Base-by-base conservation (phyloP, 768 basidiomycete genomes). In the Lactarius quietus region DNA sequence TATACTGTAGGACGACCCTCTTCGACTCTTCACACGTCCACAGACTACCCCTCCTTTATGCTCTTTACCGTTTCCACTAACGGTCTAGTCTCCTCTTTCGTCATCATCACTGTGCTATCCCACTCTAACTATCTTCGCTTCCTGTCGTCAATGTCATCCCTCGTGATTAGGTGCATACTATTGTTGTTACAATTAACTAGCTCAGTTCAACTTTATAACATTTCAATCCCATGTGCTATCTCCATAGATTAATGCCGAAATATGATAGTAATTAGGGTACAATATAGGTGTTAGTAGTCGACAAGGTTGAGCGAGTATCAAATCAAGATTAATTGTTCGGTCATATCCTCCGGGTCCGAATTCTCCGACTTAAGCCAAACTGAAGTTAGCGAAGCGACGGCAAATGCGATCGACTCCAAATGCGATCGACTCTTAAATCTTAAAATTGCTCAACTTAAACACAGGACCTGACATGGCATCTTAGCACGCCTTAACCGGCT, bases 161-260 rank as follows among this genome's bases (percentile, higher is more conserved):
- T 36, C 52, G 57, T 54, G 48, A 38, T 65, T 61, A 57, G 56
- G 60, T 65, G 36, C 26, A 23, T 62, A 58, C 36, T 53, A 57
- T 23, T 62, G 65, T 66, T 66, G 65, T 66, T 62, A 52, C 65
- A 66, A 66, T 58, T 62, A 62, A 53, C 65, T 62, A 66, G 55
- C 57, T 62, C 56, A 53, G 56, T 45, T 35, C 48, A 61, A 33
- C 45, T 26, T 36, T 54, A 65, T 61, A 65, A 38, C 64, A 35
- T 23, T 61, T 61, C 55, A 65, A 23, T 54, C 45, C 35, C 36
- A 31, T 17, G 28, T 28, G 59, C 29, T 51, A 65, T 61, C 59
- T 56, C 45, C 23, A 33, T 57, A 57, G 56, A 61, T 57, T 57
- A 54, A 45, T 65, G 48, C 38, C 23, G 31, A 57, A 45, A 61